These are phyloP conservation scores for Dillenia suffruticosa DNA, from an alignment of 164 flowering plant genomes.

Conservation along the genomic window DNA sequence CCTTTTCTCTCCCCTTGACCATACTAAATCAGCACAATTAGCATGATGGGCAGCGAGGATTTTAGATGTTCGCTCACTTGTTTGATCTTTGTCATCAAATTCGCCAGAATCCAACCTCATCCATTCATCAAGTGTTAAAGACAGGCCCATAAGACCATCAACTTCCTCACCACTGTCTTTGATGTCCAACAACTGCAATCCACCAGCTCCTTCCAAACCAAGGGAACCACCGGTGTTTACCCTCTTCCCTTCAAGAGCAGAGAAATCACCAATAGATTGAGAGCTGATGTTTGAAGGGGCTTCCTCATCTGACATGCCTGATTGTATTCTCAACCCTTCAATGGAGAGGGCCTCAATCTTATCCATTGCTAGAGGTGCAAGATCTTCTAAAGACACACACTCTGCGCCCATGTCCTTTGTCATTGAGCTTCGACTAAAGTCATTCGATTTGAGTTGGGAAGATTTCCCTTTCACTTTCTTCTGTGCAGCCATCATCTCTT, in stretches of 20 bases:
- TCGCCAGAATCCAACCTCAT: conserved; percentile 86
- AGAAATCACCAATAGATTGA: conserved; percentile 55
- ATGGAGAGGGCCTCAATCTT: conserved; percentile 90
- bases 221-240: conserved; percentile 44
- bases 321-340: conserved; percentile 90
- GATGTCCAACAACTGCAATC: conserved; percentile 69
- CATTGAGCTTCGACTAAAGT: conserved; percentile 20
- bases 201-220: conserved; percentile 77
- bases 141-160: conserved; percentile 85
- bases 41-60: conserved; percentile 94
- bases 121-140: conserved; percentile 93
- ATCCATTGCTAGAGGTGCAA: conserved; percentile 93
- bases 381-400: conserved; percentile 79
- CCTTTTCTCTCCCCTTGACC: conserved; percentile 47
- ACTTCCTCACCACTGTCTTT: conserved; percentile 56
- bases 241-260: conserved; percentile 61
- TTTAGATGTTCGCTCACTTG: conserved; percentile 63
- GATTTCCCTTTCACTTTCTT: conserved; percentile 26
- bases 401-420: conserved; percentile 38
- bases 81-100: conserved; percentile 60
- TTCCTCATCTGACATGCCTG: conserved; percentile 78
- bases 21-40: conserved; percentile 35
- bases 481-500: conserved; percentile 19
- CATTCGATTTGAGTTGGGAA: conserved; percentile 22
- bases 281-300: conserved; percentile 75